Evolutionary conservation across 1,139 yeast genomes (phyloP), one percentile per base, ranked within the genome.

Genomic region (Debaryomyces coudertii): DNA sequence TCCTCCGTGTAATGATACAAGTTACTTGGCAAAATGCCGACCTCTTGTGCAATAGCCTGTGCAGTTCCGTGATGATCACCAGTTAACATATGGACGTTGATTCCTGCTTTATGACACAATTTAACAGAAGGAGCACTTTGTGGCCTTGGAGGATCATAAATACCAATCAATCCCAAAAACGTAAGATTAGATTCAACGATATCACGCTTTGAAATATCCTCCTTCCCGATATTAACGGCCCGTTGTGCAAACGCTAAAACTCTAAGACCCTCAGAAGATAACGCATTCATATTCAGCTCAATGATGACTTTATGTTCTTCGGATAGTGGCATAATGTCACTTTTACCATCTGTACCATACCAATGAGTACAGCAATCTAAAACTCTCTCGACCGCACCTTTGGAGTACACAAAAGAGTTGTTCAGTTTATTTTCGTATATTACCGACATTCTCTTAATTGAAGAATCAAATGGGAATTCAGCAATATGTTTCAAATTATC

Each of bases 31-130:
- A 90, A 66, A 52, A 86, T 86, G 16, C 96, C 96, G 38, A 88
- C 95, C 65, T 87, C 92, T 61, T 82, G 85, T 9, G 95, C 93
- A 68, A 87, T 87, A 2, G 93, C 90, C 47, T 76, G 73, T 16
- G 95, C 95, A 40, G 95, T 87, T 36, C 87, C 87, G 4, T 88
- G 89, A 59, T 86, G 93, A 60, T 87, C 95, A 54, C 95, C 95
- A 20, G 95, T 87, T 44, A 87, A 79, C 95, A 87, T 87, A 57
- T 84, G 90, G 40, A 87, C 95, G 55, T 83, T 83, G 55, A 87
- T 84, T 44, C 95, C 95, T 15, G 95, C 95, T 42, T 65, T 70
- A 59, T 86, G 92, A 61, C 93, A 87, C 53, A 71, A 65, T 54
- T 77, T 77, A 29, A 87, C 95, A 2, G 90, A 82, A 7, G 71